Base-by-base conservation (phyloP, 1,284 basidiomycete species). In the Leccinum pachyderme region DNA sequence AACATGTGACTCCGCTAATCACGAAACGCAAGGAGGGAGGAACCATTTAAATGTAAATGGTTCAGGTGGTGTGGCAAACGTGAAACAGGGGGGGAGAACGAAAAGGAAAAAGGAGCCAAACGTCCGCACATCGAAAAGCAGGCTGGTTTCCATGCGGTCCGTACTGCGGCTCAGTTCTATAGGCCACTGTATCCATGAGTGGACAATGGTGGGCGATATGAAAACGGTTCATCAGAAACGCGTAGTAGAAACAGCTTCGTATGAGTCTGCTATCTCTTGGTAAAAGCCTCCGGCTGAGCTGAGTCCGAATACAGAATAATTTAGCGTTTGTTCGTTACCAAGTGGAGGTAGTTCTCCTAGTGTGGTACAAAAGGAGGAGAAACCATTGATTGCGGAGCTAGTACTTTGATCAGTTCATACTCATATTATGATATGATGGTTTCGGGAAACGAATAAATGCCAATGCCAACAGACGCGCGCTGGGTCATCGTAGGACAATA, bases 191-290 rank as follows among this genome's bases (percentile, higher is more conserved):
- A 58, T 46, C 43, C 39, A 64, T 48, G 47, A 51, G 54, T 47
- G 18, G 49, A 43, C 41, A 63, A 44, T 39, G 45, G 59, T 61
- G 63, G 60, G 67, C 63, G 61, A 64, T 65, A 69, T 67, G 63
- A 62, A 54, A 49, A 57, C 32, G 64, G 61, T 45, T 59, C 7
- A 63, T 58, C 57, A 65, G 57, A 56, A 47, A 50, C 18, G 28
- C 39, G 7, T 41, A 3, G 44, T 66, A 66, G 54, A 62, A 50
- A 64, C 63, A 58, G 35, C 55, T 64, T 65, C 67, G 69, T 61
- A 69, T 69, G 67, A 59, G 50, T 22, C 12, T 41, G 37, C 47
- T 48, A 33, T 47, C 28, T 33, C 54, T 51, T 24, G 61, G 61
- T 54, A 65, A 65, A 69, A 54, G 52, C 52, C 7, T 22, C 64